Percentiles rank a stretch among this genome's conserved stretches.
Evolutionary conservation across 2,329 filamentous ascomycete species (phyloP).

Genomic region (Epichloe brachyelytri): DNA sequence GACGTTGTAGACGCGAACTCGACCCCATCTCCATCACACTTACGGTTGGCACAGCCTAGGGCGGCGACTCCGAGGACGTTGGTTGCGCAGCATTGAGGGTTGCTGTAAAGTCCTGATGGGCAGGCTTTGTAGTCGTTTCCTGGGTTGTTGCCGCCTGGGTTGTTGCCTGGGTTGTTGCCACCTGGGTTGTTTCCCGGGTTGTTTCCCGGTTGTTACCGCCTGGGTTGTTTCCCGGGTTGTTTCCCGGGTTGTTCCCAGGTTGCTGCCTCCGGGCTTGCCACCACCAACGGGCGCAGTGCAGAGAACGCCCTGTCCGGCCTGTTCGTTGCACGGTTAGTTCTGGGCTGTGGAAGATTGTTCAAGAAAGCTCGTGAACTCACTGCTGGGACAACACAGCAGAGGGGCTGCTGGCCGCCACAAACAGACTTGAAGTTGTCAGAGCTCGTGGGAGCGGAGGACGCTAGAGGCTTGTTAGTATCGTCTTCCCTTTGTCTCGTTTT

Average conservation of each 20-base stretch:
- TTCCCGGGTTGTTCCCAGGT: not conserved
- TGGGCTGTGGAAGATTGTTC: too few relatives aligned
- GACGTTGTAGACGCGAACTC: not conserved
- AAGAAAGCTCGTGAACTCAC: not conserved
- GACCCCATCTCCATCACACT: not conserved
- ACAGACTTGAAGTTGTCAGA: not conserved
- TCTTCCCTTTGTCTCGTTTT: not conserved
- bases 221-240: not conserved
- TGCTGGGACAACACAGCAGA: conserved; percentile 1
- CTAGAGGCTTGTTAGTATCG: not conserved
- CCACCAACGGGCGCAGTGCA: not conserved
- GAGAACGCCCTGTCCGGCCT: too few relatives aligned
- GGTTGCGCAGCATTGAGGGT: conserved; percentile 33
- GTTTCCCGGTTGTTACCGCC: not conserved
- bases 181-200: not conserved
- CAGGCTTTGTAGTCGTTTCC: conserved; percentile 7
- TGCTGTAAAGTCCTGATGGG: conserved; percentile 12
- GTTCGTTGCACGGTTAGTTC: too few relatives aligned
- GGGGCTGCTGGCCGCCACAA: not conserved
- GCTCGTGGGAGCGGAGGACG: not conserved
- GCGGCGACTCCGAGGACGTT: conserved; percentile 33
- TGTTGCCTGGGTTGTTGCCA: not conserved
- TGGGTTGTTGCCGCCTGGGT: conserved; percentile 2
- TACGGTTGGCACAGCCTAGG: conserved; percentile 26
- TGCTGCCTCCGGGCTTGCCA: not conserved